Base-by-base conservation (phyloP, 2,329 filamentous ascomycete genomes). In the Cryphonectria carpinicola region DNA sequence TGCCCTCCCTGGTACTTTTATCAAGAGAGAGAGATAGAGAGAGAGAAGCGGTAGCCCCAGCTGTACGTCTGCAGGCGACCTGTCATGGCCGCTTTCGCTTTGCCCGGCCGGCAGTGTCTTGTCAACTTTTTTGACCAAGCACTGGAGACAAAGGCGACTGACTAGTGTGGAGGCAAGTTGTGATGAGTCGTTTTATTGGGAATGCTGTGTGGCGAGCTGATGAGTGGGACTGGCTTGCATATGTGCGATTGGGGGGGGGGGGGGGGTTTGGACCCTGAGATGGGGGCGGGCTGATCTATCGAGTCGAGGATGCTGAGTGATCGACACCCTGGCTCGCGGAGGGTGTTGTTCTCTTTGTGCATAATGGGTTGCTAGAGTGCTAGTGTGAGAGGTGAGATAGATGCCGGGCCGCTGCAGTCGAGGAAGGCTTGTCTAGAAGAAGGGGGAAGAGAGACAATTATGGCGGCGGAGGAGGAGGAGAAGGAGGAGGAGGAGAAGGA, bases 231-330 rank as follows among this genome's bases (percentile, higher is more conserved):
- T 4, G 22, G 87, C 85, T 0, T 89, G 87, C 87, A 83, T 89
- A 83, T 89, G 0, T 85, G 46, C 87, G 0, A 86, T 89, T 73
- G 86, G 86, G 0, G 84, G 88, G 75, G 35, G 35, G 35, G 35
- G 35, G 35, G 35, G 35, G 1, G 76, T 89, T 4, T 80, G 81
- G 46, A n/a, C 28, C 67, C 89, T 6, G 82, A 85, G 62, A 49
- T 49, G 87, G 88, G 0, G 88, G 88, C 6, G 88, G 88, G 0
- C 75, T 90, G 68, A 88, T 90, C 0, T 90, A 90, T 71, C 79
- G 10, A 22, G 46, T 90, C 1, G 87, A 90, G 73, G 79, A 85
- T 61, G 81, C 82, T 77, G 73, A 32, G 74, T 17, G 14, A 64
- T 25, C 58, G 66, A 52, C 39, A n/a, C 11, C 4, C 7, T 3